Conservation (phyloP, 2,329 filamentous ascomycete genomes). For the Ploettnerulaceae sp. region DNA sequence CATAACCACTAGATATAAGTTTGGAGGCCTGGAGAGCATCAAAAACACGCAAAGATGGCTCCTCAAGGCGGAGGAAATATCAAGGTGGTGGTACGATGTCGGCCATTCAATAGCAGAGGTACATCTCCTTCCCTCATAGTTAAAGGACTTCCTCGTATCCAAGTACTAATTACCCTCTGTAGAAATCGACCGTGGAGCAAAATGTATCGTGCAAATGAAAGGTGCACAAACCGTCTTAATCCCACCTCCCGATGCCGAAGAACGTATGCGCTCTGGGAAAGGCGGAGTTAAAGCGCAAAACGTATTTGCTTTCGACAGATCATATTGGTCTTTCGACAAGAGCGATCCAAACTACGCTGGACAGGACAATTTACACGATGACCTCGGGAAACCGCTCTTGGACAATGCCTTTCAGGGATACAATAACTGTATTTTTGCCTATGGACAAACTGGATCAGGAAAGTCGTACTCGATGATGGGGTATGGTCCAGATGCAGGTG, state of each 20-base stretch:
- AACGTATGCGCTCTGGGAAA: constrained; percentile 53
- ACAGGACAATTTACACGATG: constrained; percentile 82
- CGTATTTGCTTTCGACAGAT: constrained; percentile 91
- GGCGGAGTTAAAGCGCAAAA: constrained; percentile 65
- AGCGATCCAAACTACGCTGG: constrained; percentile 78
- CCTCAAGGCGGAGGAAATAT: constrained; percentile 77
- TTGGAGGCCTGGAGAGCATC: constrained; percentile 14
- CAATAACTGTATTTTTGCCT: constrained; percentile 99
- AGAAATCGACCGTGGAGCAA: constrained; percentile 88
- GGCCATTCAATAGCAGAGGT: constrained; percentile 96
- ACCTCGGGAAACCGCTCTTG: constrained; percentile 82
- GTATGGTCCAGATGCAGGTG: constrained; percentile 90
- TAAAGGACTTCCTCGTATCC: background rate
- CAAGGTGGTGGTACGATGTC: constrained; percentile 96
- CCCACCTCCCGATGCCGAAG: constrained; percentile 60
- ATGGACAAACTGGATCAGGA: constrained; percentile 95
- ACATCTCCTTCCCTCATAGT: constrained; percentile 30
- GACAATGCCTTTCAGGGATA: constrained; percentile 98
- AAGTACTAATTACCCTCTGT: background rate
- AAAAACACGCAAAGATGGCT: constrained; percentile 30
- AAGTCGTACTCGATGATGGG: constrained; percentile 99
- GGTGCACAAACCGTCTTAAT: constrained; percentile 82
- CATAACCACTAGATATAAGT: constrained; percentile 7
- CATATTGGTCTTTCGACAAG: constrained; percentile 96
- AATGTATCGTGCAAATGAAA: constrained; percentile 98